Percentiles rank a stretch among this genome's conserved stretches.
Conservation (phyloP, 2,329 filamentous ascomycete species). For the Septoria linicola region DNA sequence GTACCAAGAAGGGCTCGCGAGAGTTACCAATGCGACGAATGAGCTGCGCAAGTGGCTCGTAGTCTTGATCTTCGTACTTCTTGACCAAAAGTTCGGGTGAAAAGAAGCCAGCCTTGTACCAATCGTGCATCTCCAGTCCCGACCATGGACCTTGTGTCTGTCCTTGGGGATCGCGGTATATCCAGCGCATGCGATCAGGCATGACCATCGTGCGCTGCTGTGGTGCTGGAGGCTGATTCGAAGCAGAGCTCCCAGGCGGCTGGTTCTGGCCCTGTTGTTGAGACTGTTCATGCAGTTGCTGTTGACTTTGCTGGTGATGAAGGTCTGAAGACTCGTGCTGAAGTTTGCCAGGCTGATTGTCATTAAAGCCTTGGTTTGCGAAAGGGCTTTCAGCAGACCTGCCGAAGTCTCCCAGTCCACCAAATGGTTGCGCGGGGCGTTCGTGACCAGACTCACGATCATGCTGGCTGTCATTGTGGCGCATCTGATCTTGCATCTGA, state of each 20-base stretch:
- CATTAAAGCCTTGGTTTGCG: constrained; percentile 27
- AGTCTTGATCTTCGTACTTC: constrained; percentile 89
- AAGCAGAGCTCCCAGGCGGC: constrained; percentile 51
- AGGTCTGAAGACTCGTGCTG: constrained; percentile 24
- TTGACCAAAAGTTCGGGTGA: constrained; percentile 91
- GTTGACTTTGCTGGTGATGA: constrained; percentile 23
- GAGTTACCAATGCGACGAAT: constrained; percentile 97
- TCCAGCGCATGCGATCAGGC: constrained; percentile 98
- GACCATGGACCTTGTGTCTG: constrained; percentile 93
- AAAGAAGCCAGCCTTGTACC: constrained; percentile 99
- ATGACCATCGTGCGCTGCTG: constrained; percentile 93
- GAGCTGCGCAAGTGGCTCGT: constrained; percentile 90
- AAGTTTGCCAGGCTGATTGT: constrained; percentile 16
- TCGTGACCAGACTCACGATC: constrained; percentile 52
- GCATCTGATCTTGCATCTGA: constrained; percentile 90
- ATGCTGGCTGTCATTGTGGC: constrained; percentile 50
- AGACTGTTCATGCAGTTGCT: constrained; percentile 21
- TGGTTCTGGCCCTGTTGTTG: constrained; percentile 26
- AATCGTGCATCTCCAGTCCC: constrained; percentile 98
- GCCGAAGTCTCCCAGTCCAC: constrained; percentile 27
- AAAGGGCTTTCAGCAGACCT: constrained; percentile 60
- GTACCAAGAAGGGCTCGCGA: constrained; percentile 92
- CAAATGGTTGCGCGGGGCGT: constrained; percentile 34
- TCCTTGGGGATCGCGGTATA: constrained; percentile 92
- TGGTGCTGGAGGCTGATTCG: constrained; percentile 65